These are phyloP conservation scores for Backusella westeae DNA, from an alignment of 192 early-diverging fungal species.

Conservation along the genomic window DNA sequence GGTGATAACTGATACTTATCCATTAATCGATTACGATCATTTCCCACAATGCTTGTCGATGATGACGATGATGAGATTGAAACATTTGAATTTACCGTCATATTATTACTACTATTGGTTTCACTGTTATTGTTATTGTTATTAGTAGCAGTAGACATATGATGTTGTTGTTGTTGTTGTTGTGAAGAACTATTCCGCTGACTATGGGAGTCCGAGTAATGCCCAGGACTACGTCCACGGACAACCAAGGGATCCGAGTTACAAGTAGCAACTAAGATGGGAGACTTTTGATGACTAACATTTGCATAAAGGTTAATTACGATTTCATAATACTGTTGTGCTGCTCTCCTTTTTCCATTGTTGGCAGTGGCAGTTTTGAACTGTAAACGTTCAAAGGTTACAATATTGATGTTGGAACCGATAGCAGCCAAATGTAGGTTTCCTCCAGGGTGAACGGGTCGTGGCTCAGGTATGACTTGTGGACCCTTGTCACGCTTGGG, in stretches of 20 bases:
- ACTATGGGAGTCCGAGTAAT: conserved; percentile 61
- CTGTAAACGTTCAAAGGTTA: conserved; percentile 85
- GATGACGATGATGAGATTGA: not conserved
- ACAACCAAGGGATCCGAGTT: conserved; percentile 79
- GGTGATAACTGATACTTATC: not conserved
- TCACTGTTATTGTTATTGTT: not conserved
- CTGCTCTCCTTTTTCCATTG: conserved; percentile 81
- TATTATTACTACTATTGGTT: not conserved
- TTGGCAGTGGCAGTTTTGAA: conserved; percentile 94
- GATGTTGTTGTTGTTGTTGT: not conserved
- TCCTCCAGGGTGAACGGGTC: conserved; percentile 54
- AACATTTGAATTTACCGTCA: not conserved
- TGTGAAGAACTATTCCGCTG: not conserved
- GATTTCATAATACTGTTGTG: conserved; percentile 86
- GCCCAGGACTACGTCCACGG: conserved; percentile 84
- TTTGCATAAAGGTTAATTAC: conserved; percentile 69
- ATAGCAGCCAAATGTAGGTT: conserved; percentile 49
- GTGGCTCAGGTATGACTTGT: conserved; percentile 65
- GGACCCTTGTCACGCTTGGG: conserved; percentile 94
- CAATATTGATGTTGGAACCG: conserved; percentile 40
- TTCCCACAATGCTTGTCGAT: not conserved
- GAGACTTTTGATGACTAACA: conserved; percentile 52
- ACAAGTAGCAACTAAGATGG: conserved; percentile 54
- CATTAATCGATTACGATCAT: not conserved
- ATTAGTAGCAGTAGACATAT: not conserved